Percentiles rank a stretch among this genome's conserved stretches.
Conservation (phyloP, 2,329 filamentous ascomycete species). For the Ceratocystis diversiconidia region DNA sequence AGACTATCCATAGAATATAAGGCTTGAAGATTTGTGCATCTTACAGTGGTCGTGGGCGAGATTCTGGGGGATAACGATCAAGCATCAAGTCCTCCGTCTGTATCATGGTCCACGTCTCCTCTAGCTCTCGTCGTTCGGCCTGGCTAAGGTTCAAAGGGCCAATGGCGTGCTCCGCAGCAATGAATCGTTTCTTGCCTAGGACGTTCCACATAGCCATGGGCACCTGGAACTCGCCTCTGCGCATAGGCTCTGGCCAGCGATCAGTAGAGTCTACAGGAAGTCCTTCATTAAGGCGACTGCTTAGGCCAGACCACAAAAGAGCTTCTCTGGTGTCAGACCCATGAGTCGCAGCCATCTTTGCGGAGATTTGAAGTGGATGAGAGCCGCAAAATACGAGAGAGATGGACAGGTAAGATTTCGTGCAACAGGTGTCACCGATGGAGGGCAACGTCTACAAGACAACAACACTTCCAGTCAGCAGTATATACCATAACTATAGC, state of each 20-base stretch:
- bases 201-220: conserved; percentile 17
- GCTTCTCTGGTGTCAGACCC: background rate
- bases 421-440: background rate
- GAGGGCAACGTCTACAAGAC: background rate
- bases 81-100: conserved; percentile 17
- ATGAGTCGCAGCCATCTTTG: background rate
- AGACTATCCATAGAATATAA: background rate
- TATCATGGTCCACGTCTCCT: conserved; percentile 18
- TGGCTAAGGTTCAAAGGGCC: conserved; percentile 15
- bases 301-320: background rate
- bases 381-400: background rate
- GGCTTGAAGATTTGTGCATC: background rate
- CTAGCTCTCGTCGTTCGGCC: conserved; percentile 15
- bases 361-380: background rate
- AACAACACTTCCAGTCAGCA: background rate
- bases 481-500: background rate
- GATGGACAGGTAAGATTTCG: background rate
- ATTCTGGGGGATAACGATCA: conserved; percentile 17
- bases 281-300: conserved; percentile 9
- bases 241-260: conserved; percentile 17
- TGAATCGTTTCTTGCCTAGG: conserved; percentile 11
- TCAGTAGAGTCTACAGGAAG: conserved; percentile 13
- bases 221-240: conserved; percentile 13
- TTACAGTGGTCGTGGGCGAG: conserved; percentile 16
- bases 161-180: conserved; percentile 13